phyloP scores from a whole-genome alignment of 1,284 basidiomycete genomes.

The Tremellales sp. region DNA sequence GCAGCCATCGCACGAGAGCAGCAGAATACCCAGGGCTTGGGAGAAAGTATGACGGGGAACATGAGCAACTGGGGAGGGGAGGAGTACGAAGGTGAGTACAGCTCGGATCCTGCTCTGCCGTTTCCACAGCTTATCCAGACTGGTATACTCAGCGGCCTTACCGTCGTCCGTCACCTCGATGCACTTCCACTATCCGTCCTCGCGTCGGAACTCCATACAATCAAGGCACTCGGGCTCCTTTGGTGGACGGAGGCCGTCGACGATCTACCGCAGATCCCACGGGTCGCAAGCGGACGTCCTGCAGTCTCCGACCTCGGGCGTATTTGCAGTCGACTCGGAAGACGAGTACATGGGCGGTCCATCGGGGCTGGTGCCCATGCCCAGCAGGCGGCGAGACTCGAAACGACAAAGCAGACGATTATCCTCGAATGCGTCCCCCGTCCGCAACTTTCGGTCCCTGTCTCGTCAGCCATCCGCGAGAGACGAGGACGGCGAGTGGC shows the following conservation, averaged over 20 bases:
- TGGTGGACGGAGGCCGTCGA: constrained; percentile 24
- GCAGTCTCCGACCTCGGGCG: constrained; percentile 34
- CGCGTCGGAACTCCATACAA: constrained; percentile 26
- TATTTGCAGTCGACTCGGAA: constrained; percentile 41
- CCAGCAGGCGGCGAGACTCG: no score
- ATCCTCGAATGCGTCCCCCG: no score
- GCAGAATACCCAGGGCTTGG: constrained; percentile 30
- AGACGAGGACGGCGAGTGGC: no score
- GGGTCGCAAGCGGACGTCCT: constrained; percentile 25
- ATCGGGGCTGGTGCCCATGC: no score
- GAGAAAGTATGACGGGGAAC: constrained; percentile 38
- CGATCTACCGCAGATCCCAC: constrained; percentile 17
- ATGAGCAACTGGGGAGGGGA: constrained; percentile 33
- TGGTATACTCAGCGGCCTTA: constrained; percentile 28
- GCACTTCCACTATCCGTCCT: constrained; percentile 28
- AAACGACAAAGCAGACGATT: constrained; percentile 8
- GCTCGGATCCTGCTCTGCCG: neutral
- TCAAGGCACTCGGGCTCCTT: constrained; percentile 25
- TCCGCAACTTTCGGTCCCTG: neutral
- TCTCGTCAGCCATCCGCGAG: neutral
- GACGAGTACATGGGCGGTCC: constrained; percentile 31
- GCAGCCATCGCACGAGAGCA: constrained; percentile 33
- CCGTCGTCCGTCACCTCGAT: constrained; percentile 40
- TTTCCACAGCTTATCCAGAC: neutral
- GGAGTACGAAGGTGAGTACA: constrained; percentile 16